These are phyloP conservation scores for Candida railenensis DNA, from an alignment of 805 yeast species.

Conservation along the genomic window DNA sequence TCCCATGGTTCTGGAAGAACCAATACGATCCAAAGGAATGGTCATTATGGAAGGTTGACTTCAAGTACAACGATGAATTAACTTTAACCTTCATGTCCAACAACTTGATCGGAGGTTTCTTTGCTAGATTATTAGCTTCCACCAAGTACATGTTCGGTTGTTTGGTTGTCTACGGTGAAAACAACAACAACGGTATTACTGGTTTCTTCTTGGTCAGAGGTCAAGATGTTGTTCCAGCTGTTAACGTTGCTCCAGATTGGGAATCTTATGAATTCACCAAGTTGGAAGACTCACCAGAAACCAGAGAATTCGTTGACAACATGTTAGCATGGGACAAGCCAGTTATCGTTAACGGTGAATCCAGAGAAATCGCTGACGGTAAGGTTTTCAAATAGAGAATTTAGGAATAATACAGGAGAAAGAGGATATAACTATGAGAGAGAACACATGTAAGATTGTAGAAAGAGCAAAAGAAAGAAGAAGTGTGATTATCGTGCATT, in stretches of 20 bases:
- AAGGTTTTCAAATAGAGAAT: slow-evolving; percentile 85
- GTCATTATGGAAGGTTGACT: slow-evolving; percentile 93
- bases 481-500: too few relatives aligned
- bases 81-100: slow-evolving; percentile 97
- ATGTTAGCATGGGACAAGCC: slow-evolving; percentile 99
- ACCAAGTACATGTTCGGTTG: slow-evolving; percentile 93
- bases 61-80: slow-evolving; percentile 97
- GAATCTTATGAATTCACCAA: slow-evolving; percentile 85
- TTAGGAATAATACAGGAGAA: background rate
- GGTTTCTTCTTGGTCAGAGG: slow-evolving; percentile 97
- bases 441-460: background rate
- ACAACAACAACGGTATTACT: slow-evolving; percentile 95
- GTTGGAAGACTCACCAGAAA: slow-evolving; percentile 76
- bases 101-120: slow-evolving; percentile 97
- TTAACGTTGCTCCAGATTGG: slow-evolving; percentile 99
- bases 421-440: background rate
- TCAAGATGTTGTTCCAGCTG: slow-evolving; percentile 85
- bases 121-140: slow-evolving; percentile 90
- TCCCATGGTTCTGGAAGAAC: slow-evolving; percentile 97
- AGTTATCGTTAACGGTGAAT: slow-evolving; percentile 71
- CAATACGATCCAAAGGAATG: slow-evolving; percentile 89
- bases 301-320: slow-evolving; percentile 77
- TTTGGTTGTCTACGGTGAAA: slow-evolving; percentile 95
- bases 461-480: background rate
- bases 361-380: slow-evolving; percentile 92